Base-by-base conservation (phyloP, 2,329 filamentous ascomycete species). In the Apiospora koreana region DNA sequence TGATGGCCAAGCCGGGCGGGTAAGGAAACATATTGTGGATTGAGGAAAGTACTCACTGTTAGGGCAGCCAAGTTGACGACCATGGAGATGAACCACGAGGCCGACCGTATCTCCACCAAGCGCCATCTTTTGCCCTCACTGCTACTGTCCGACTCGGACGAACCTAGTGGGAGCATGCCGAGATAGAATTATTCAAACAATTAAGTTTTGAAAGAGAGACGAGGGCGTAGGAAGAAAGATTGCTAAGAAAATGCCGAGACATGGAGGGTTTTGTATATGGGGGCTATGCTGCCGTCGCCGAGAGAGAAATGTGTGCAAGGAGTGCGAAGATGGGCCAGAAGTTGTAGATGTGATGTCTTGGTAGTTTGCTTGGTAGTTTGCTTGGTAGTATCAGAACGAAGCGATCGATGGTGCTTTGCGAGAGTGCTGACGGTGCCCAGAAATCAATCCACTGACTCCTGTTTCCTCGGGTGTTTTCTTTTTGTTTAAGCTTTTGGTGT, bases 21-120 rank as follows among this genome's bases (percentile, higher is more conserved):
- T 5, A 65, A 41, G 31, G 16, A n/a, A 25, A 28, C 38, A 7
- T 25, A 38, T 45, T 10, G 65, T 35, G 38, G 58, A 28, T 41
- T 16, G 12, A 18, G 28, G 21, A 10, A n/a, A 35, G 12, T 18
- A 67, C 65, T 67, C 12, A 67, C 65, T 41, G 65, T 67, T 25
- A 67, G 42, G 25, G 65, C 65, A 18, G 65, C 65, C 65, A 67
- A 31, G 35, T 67, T 67, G n/a, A 67, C 65, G 41, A 67, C 65
- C 42, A 67, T 1, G 25, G 45, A 67, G 45, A 67, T 35, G 25
- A 67, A 67, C 65, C 65, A 67, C 16, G 42, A 46, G 42, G 65
- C 65, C 42, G 65, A 67, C 14, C 65, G 23, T 18, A 67, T 67
- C 54, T 14, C 21, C 3, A 23, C 54, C 28, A 38, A 38, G 21